Conservation (phyloP, 164 flowering plant genomes). For the Berberis vulgaris region DNA sequence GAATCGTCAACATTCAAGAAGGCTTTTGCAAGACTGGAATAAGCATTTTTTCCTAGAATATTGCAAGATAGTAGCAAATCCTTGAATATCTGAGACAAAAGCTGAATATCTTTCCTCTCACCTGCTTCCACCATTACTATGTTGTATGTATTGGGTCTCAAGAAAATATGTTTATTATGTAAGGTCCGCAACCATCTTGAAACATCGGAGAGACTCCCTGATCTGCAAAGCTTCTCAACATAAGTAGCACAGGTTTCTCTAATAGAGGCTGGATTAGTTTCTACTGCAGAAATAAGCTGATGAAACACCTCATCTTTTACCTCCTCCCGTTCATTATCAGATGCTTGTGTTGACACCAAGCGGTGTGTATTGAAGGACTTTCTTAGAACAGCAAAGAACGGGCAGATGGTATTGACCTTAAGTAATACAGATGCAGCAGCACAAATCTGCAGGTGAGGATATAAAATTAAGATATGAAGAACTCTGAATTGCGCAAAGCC, state of each 20-base stretch:
- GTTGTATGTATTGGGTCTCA: slow-evolving; percentile 34
- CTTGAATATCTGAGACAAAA: slow-evolving; percentile 42
- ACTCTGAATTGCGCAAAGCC: too few species aligned
- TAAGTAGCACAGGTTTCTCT: slow-evolving; percentile 22
- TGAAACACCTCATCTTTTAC: slow-evolving; percentile 23
- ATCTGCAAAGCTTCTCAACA: slow-evolving; percentile 38
- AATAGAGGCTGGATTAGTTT: slow-evolving; percentile 23
- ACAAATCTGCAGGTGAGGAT: too few species aligned
- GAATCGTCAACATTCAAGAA: slow-evolving; percentile 32
- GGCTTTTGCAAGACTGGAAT: slow-evolving; percentile 49
- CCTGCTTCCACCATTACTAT: slow-evolving; percentile 35
- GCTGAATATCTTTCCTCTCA: slow-evolving; percentile 32
- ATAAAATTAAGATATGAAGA: too few species aligned
- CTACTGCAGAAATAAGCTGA: slow-evolving; percentile 25
- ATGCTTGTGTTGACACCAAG: slow-evolving; percentile 24
- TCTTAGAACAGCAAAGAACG: slow-evolving; percentile 13
- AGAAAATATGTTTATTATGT: slow-evolving; percentile 27
- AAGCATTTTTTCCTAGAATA: slow-evolving; percentile 30
- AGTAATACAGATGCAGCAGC: slow-evolving; percentile 10
- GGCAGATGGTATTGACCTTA: slow-evolving; percentile 15
- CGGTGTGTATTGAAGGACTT: slow-evolving; percentile 13
- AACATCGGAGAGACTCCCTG: slow-evolving; percentile 33
- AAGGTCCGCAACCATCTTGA: slow-evolving; percentile 30
- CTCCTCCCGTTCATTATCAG: slow-evolving; percentile 23
- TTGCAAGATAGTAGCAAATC: slow-evolving; percentile 29